These are phyloP conservation scores for Penicillium sp. DNA, from an alignment of 2,329 filamentous ascomycete genomes.

Conservation along the genomic window DNA sequence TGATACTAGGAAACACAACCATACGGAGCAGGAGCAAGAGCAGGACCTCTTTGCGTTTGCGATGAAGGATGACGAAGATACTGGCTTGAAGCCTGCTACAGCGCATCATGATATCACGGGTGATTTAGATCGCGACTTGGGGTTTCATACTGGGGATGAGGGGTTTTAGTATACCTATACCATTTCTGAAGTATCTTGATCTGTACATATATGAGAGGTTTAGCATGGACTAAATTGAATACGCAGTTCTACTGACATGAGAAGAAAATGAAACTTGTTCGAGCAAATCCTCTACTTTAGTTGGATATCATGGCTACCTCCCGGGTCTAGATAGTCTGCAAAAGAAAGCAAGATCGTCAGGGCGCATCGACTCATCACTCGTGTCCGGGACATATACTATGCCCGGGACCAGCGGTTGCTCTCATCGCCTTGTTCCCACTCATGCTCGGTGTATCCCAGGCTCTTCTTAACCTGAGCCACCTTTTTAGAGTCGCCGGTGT, in stretches of 20 bases:
- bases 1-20: constrained; percentile 1
- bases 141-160: constrained; percentile 30
- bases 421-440: constrained; percentile 81
- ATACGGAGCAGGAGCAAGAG: constrained; percentile 4
- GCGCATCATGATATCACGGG: constrained; percentile 30
- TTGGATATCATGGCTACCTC: constrained; percentile 11
- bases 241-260: not conserved
- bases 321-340: not conserved
- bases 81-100: not conserved
- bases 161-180: constrained; percentile 19
- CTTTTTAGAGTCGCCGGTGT: constrained; percentile 76
- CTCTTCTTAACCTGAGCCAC: constrained; percentile 78
- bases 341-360: not conserved
- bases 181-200: not conserved
- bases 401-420: constrained; percentile 66
- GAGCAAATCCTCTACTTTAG: constrained; percentile 1
- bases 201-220: not conserved
- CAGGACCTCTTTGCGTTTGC: constrained; percentile 22
- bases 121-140: constrained; percentile 37
- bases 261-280: not conserved
- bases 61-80: constrained; percentile 14
- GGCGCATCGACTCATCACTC: not conserved
- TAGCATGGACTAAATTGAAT: no score
- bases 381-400: constrained; percentile 3
- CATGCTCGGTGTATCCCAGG: constrained; percentile 78